Base-by-base conservation (phyloP, 345 rosid species). In the Zanthoxylum bungeanum region DNA sequence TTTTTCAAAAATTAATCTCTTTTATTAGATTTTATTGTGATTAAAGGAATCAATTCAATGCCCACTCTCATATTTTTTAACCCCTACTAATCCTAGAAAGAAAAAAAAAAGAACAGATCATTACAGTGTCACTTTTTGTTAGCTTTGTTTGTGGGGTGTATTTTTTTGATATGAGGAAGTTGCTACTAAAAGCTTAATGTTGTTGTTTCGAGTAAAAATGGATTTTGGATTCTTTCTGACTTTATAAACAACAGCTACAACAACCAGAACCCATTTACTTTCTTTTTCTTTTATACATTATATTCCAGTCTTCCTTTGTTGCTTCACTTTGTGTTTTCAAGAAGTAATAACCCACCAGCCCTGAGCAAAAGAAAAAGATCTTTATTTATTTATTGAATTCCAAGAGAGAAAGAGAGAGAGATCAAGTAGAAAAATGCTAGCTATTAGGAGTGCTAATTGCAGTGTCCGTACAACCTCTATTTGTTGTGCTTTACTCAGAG, bases 401-500 rank as follows among this genome's bases (percentile, higher is more conserved):
- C 64, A 30, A 71, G 68, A 58, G 64, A 52, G 71, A 49, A 59
- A 66, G 68, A 40, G 76, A 33, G 62, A 31, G 49, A 64, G 72
- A 65, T 21, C 66, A 46, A 73, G 59, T 67, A 62, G 75, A n/a
- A 88, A n/a, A 84, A 93, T 93, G 98, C 78, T 91, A 78, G 84
- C 91, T 58, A 83, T 83, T 75, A 93, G 88, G 73, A 85, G 87
- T 68, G 87, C 89, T 46, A 74, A 81, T 3, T 64, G 82, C 68
- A 80, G 91, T 58, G 63, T 77, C 72, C 89, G 85, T 59, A 68
- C 90, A 21, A 90, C 84, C 85, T 80, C 84, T 76, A 84, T 68
- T 74, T 90, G 93, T 81, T 83, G 81, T 82, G 84, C 86, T 78
- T 82, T 93, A 73, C 93, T 93, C 75, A 80, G 79, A 77, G 97